Evolutionary conservation across 2,329 filamentous ascomycete species (phyloP).

Genomic region (Penicillium rolfsii): DNA sequence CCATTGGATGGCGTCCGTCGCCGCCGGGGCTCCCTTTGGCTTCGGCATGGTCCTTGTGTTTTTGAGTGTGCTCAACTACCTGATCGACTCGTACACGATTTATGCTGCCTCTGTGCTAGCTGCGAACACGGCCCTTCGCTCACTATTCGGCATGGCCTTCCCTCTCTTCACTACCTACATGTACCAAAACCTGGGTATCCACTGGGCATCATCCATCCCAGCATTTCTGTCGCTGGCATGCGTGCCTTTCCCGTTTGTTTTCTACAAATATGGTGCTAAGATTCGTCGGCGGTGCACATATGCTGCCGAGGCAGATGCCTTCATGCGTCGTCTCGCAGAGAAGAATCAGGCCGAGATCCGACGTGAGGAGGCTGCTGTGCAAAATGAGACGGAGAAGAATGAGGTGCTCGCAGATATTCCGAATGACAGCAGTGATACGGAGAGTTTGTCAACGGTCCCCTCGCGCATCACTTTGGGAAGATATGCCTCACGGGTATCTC

Average conservation of each 20-base stretch:
- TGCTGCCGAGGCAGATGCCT: slow-evolving; percentile 39
- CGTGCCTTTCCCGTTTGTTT: slow-evolving; percentile 46
- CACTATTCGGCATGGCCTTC: slow-evolving; percentile 50
- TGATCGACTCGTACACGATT: slow-evolving; percentile 48
- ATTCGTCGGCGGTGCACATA: slow-evolving; percentile 45
- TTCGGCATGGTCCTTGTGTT: slow-evolving; percentile 48
- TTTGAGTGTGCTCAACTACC: slow-evolving; percentile 46
- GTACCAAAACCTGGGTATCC: slow-evolving; percentile 50
- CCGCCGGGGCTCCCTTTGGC: slow-evolving; percentile 43
- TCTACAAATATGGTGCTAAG: slow-evolving; percentile 43
- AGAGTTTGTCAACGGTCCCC: slow-evolving; percentile 24
- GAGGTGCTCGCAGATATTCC: not conserved
- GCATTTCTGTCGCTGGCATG: slow-evolving; percentile 49
- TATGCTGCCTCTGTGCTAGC: slow-evolving; percentile 46
- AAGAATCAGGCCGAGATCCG: slow-evolving; percentile 23
- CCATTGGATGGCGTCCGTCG: slow-evolving; percentile 44
- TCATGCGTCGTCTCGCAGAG: slow-evolving; percentile 30
- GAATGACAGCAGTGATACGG: slow-evolving; percentile 20
- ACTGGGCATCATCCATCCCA: slow-evolving; percentile 51
- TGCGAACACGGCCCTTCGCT: slow-evolving; percentile 50
- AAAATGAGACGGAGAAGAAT: slow-evolving; percentile 10
- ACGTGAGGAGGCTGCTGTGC: slow-evolving; percentile 7
- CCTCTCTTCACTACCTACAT: slow-evolving; percentile 52
- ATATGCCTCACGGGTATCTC: slow-evolving; percentile 23
- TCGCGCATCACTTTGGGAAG: slow-evolving; percentile 24